A percentile compares a stretch with the other conserved stretches of the same genome.
These are phyloP conservation scores for Trametes maxima DNA, from an alignment of 768 basidiomycete genomes.

Conservation along the genomic window DNA sequence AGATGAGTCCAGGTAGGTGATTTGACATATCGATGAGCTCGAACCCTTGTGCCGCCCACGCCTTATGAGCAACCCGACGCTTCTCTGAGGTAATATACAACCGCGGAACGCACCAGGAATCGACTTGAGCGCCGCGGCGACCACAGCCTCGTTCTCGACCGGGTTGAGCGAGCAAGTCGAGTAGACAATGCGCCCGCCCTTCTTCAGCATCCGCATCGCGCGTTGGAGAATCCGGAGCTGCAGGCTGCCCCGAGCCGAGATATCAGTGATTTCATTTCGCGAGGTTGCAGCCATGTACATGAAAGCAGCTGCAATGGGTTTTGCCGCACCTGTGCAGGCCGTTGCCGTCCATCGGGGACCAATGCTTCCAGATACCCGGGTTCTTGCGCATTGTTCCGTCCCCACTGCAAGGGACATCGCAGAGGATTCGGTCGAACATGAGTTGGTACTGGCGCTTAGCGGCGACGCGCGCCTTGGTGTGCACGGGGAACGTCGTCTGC, in stretches of 20 bases:
- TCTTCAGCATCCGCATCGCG: slow-evolving; percentile 86
- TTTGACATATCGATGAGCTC: slow-evolving; percentile 77
- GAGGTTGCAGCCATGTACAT: background rate
- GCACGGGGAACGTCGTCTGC: slow-evolving; percentile 34
- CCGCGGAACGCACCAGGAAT: slow-evolving; percentile 56
- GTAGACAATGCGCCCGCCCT: slow-evolving; percentile 92
- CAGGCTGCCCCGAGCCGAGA: slow-evolving; percentile 51
- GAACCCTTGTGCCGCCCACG: slow-evolving; percentile 51
- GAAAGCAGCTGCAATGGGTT: background rate
- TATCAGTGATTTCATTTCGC: background rate
- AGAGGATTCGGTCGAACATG: slow-evolving; percentile 90
- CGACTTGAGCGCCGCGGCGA: slow-evolving; percentile 77
- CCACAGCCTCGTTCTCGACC: slow-evolving; percentile 95
- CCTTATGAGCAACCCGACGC: background rate
- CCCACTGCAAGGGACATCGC: slow-evolving; percentile 97
- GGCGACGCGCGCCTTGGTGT: slow-evolving; percentile 35
- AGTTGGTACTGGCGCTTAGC: slow-evolving; percentile 52
- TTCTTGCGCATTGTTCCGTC: slow-evolving; percentile 98
- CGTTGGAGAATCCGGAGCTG: slow-evolving; percentile 92
- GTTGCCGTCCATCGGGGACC: slow-evolving; percentile 88
- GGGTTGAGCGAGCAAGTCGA: slow-evolving; percentile 98
- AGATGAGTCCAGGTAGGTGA: slow-evolving; percentile 69
- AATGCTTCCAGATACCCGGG: slow-evolving; percentile 89
- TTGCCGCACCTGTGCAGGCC: slow-evolving; percentile 77
- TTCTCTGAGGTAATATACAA: background rate